A percentile compares a stretch with the other conserved stretches of the same genome.
Conservation (phyloP, 1,139 yeast genomes). For the Schizosaccharomyces versatilis region DNA sequence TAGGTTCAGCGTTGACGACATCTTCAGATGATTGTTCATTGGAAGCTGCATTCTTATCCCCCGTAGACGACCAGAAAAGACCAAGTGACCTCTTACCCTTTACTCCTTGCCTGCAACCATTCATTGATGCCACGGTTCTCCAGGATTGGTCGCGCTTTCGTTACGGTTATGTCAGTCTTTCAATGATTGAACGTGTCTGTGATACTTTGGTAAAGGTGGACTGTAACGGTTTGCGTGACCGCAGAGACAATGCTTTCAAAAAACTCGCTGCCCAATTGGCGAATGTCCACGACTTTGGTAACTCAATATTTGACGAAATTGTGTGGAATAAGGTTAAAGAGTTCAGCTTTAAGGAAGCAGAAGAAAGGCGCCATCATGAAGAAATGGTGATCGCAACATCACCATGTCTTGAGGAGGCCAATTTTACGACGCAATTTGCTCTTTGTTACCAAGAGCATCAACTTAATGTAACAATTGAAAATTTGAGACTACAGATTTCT, state of each 20-base stretch:
- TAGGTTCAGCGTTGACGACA: constrained; percentile 7
- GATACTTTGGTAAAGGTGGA: constrained; percentile 6
- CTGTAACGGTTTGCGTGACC: background rate
- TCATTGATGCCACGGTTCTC: constrained; percentile 10
- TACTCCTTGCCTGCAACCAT: constrained; percentile 9
- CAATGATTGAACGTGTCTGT: constrained; percentile 11
- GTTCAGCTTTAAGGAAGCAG: constrained; percentile 3
- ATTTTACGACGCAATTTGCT: constrained; percentile 3
- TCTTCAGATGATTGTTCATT: constrained; percentile 7
- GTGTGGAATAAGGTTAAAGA: constrained; percentile 6
- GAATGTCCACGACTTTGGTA: constrained; percentile 14
- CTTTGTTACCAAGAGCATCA: constrained; percentile 7
- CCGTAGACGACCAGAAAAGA: constrained; percentile 8
- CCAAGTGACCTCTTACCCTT: constrained; percentile 13
- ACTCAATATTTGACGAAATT: constrained; percentile 2
- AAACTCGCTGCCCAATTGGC: constrained; percentile 23
- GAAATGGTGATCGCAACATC: background rate
- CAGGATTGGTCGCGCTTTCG: constrained; percentile 4
- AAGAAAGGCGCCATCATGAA: background rate
- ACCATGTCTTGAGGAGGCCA: background rate
- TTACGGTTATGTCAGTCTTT: background rate
- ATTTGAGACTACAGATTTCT: constrained; percentile 40
- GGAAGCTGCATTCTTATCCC: constrained; percentile 5
- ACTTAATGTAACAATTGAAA: constrained; percentile 15
- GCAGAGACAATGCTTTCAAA: constrained; percentile 21